Evolutionary conservation across 73 alveolate species (phyloP), one percentile per base, ranked within the genome.

Genomic region (Symbiodinium natans): DNA sequence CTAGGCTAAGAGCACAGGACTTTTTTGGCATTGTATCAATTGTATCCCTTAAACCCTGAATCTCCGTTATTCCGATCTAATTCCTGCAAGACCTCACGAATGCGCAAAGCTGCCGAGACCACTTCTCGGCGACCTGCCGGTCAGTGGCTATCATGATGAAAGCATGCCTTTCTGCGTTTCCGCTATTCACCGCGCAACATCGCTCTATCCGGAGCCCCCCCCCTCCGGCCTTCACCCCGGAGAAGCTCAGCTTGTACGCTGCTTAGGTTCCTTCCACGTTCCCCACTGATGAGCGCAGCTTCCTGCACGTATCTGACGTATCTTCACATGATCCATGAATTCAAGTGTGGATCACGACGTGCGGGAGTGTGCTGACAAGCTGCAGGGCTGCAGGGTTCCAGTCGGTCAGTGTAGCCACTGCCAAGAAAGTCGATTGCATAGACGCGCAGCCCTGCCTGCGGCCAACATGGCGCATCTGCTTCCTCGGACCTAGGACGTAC

Each of bases 401-500:
- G 73, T 52, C 73, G 68, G 41, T 86, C 94, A 11, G 94, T 86
- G 94, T 86, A 86, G 83, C 94, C 94, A 36, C 73, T 86, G 83
- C 94, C 94, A 83, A 86, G 41, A 40, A 86, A 46, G 39, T 86
- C 94, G 74, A 86, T 25, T 36, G 94, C 94, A 86, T 86, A 86
- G 13, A 86, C 94, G 13, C 94, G 40, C 10, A 86, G 59, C 40
- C 94, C 94, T 5, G 83, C 94, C 94, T 86, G 83, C 23, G 39
- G 6, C 13, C 59, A 46, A 13, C n/a, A n/a, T n/a, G 74, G 74
- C 74, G 74, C 21, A 15, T 13, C 21, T 54, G 74, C 74, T 54
- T 21, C 29, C 21, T 13, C 21, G 29, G 74, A 54, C 74, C 74
- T 54, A 54, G 74, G n/a, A n/a, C n/a, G n/a, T n/a, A n/a, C n/a